Percentiles rank a stretch among this genome's conserved stretches.
Evolutionary conservation across 768 basidiomycete species (phyloP).

Genomic region (Chiua virens): DNA sequence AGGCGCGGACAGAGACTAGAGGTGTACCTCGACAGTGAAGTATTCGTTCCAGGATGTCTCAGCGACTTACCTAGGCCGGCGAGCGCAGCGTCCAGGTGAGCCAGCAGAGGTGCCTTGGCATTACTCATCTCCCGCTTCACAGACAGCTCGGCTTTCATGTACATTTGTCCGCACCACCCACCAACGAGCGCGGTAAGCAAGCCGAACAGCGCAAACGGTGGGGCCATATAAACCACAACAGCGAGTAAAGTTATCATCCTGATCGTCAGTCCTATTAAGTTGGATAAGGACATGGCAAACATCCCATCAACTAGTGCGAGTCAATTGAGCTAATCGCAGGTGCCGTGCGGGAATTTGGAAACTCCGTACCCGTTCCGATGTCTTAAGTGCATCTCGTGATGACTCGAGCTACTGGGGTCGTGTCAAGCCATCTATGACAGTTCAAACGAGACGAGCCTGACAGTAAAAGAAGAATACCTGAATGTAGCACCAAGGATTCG

Average conservation of each 20-base stretch:
- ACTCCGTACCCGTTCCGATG: constrained; percentile 37
- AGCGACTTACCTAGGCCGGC: constrained; percentile 15
- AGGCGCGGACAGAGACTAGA: constrained; percentile 40
- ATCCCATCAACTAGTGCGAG: constrained; percentile 9
- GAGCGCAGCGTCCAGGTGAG: constrained; percentile 11
- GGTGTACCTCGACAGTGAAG: background rate
- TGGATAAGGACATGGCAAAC: background rate
- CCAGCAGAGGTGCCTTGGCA: constrained; percentile 19
- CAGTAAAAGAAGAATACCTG: constrained; percentile 45
- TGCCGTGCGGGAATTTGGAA: too few relatives aligned
- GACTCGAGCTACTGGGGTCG: constrained; percentile 29
- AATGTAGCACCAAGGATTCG: constrained; percentile 61
- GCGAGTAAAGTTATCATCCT: constrained; percentile 3
- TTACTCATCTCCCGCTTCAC: constrained; percentile 33
- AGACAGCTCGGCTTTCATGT: constrained; percentile 42
- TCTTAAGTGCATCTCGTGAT: constrained; percentile 46
- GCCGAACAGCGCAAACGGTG: constrained; percentile 26
- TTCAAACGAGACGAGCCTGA: constrained; percentile 26
- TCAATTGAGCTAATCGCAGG: background rate
- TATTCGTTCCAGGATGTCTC: background rate
- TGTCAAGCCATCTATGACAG: constrained; percentile 49
- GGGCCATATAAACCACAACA: constrained; percentile 5
- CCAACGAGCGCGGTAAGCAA: constrained; percentile 29
- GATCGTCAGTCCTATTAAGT: constrained; percentile 1
- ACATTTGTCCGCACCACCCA: constrained; percentile 36